phyloP scores from a whole-genome alignment of 345 rosid species.

The Citrus hindsii region DNA sequence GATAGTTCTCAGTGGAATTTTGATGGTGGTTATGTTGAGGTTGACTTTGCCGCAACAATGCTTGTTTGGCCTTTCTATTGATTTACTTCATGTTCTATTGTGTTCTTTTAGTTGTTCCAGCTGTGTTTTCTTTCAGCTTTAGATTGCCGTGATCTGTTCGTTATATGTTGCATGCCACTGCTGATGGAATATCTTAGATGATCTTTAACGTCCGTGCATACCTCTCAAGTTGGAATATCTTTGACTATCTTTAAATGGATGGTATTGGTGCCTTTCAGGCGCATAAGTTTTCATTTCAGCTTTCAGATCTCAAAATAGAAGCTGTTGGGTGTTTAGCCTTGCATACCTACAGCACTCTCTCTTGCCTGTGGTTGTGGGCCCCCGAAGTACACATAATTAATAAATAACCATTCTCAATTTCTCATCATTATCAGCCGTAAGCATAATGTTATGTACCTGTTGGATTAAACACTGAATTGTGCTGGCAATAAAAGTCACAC shows the following conservation, averaged over 20 bases:
- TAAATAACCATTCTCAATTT: too few relatives aligned
- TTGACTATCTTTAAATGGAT: neutral
- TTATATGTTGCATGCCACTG: neutral
- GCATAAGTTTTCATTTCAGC: neutral
- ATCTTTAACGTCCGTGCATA: too few relatives aligned
- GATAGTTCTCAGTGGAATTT: neutral
- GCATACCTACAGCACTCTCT: neutral
- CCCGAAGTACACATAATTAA: neutral
- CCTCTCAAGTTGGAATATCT: neutral
- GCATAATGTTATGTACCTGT: neutral
- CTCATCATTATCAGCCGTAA: too few relatives aligned
- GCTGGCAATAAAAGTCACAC: neutral
- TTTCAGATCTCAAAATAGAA: neutral
- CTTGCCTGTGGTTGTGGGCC: neutral
- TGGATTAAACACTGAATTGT: neutral
- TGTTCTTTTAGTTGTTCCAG: neutral
- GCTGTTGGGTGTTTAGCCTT: neutral
- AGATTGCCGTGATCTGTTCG: neutral
- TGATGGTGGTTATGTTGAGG: neutral
- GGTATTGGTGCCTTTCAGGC: neutral
- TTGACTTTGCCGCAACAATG: neutral
- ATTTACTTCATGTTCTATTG: neutral
- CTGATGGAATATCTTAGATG: neutral
- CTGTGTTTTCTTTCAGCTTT: neutral
- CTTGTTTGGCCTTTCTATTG: neutral